A percentile compares a stretch with the other conserved stretches of the same genome.
phyloP scores from a whole-genome alignment of 495 filamentous ascomycete genomes.

The Penicillium roqueforti region DNA sequence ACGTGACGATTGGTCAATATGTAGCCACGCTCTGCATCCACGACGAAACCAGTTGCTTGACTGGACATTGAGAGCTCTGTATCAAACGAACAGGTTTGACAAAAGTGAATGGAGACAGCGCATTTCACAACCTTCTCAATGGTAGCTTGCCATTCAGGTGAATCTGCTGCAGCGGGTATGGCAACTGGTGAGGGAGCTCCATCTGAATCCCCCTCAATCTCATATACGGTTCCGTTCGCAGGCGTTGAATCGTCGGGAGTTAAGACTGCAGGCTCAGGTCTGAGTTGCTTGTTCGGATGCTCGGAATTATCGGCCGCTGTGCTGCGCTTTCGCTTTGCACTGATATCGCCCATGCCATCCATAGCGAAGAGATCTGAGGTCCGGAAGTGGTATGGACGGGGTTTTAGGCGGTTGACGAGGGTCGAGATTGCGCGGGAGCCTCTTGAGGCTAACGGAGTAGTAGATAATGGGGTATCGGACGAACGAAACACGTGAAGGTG shows the following conservation, averaged over 20 bases:
- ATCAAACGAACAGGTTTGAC: conserved; percentile 97
- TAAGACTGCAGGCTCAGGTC: conserved; percentile 40
- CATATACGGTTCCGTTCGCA: conserved; percentile 46
- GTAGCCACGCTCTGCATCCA: conserved; percentile 90
- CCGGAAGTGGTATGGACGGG: not conserved
- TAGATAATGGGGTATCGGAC: not conserved
- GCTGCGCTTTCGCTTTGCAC: conserved; percentile 60
- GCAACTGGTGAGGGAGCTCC: conserved; percentile 41
- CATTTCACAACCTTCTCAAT: conserved; percentile 90
- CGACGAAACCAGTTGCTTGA: conserved; percentile 96
- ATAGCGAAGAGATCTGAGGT: conserved; percentile 31
- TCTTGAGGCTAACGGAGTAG: not conserved
- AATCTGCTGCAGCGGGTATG: conserved; percentile 62
- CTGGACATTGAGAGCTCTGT: conserved; percentile 89
- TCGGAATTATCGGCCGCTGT: conserved; percentile 45
- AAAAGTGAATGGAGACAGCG: conserved; percentile 97
- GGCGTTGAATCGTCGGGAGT: conserved; percentile 45
- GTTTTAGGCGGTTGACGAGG: not conserved
- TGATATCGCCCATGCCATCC: conserved; percentile 49
- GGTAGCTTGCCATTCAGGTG: conserved; percentile 93
- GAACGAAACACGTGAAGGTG: not conserved
- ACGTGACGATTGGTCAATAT: conserved; percentile 92
- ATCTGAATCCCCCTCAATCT: conserved; percentile 43
- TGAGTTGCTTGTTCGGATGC: conserved; percentile 55
- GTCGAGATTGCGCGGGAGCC: not conserved